Evolutionary conservation across 805 yeast species (phyloP).

Genomic region (Komagataella kurtzmanii): DNA sequence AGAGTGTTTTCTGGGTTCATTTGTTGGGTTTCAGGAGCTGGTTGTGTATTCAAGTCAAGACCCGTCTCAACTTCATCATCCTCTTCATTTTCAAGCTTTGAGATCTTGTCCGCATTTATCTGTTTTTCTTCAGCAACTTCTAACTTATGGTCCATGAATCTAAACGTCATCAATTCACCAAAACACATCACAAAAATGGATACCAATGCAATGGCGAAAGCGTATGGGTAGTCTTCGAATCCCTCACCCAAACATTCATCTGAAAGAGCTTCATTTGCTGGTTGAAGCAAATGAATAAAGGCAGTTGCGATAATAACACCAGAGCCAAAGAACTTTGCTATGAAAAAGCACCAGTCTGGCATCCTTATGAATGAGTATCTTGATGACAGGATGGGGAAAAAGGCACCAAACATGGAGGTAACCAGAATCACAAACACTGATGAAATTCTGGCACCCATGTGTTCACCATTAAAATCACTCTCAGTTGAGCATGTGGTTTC

Average conservation of each 20-base stretch:
- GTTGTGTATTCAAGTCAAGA: slow-evolving; percentile 3
- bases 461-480: slow-evolving; percentile 11
- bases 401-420: slow-evolving; percentile 41
- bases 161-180: slow-evolving; percentile 24
- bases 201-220: slow-evolving; percentile 27
- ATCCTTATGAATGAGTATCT: slow-evolving; percentile 34
- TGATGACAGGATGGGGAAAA: slow-evolving; percentile 41
- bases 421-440: slow-evolving; percentile 48
- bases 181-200: slow-evolving; percentile 25
- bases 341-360: slow-evolving; percentile 29
- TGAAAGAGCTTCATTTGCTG: slow-evolving; percentile 39
- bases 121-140: slow-evolving; percentile 7
- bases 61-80: slow-evolving; percentile 5
- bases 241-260: slow-evolving; percentile 46
- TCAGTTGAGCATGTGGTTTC: slow-evolving; percentile 10
- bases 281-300: slow-evolving; percentile 50
- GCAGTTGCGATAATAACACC: slow-evolving; percentile 74
- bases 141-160: slow-evolving; percentile 17
- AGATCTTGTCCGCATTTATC: slow-evolving; percentile 12
- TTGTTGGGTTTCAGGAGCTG: not conserved
- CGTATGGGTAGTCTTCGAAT: slow-evolving; percentile 29
- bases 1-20: slow-evolving; percentile 9
- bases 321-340: slow-evolving; percentile 48
- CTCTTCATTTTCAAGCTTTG: slow-evolving; percentile 12
- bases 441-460: slow-evolving; percentile 35